These are phyloP conservation scores for Pichia deserticola DNA, from an alignment of 805 yeast species.

Conservation along the genomic window DNA sequence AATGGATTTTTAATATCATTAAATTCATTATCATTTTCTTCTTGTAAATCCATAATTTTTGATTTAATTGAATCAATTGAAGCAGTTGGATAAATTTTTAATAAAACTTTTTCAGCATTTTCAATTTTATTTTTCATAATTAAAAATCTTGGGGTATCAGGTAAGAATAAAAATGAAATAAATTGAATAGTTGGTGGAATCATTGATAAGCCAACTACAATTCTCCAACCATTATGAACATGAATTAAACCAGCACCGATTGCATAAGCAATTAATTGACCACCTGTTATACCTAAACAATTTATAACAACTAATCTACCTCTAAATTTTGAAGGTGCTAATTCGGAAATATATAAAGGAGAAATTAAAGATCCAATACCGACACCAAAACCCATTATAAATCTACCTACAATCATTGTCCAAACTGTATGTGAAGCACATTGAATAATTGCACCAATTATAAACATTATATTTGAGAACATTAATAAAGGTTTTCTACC, in stretches of 20 bases:
- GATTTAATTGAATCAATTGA: slow-evolving; percentile 56
- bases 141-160: slow-evolving; percentile 92
- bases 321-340: slow-evolving; percentile 87
- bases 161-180: slow-evolving; percentile 71
- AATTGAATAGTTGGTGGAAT: slow-evolving; percentile 80
- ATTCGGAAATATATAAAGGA: slow-evolving; percentile 87
- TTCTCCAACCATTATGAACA: slow-evolving; percentile 85
- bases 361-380: slow-evolving; percentile 92
- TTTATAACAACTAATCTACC: slow-evolving; percentile 87
- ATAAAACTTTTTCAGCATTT: slow-evolving; percentile 59
- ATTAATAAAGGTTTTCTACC: slow-evolving; percentile 84
- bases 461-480: slow-evolving; percentile 73
- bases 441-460: slow-evolving; percentile 81
- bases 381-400: slow-evolving; percentile 93
- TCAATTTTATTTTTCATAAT: slow-evolving; percentile 62
- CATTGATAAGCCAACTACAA: slow-evolving; percentile 82
- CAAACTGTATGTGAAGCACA: slow-evolving; percentile 74
- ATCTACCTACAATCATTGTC: slow-evolving; percentile 89
- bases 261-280: slow-evolving; percentile 90
- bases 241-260: slow-evolving; percentile 80
- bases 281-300: slow-evolving; percentile 87
- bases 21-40: slow-evolving; percentile 34
- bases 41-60: slow-evolving; percentile 60
- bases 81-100: slow-evolving; percentile 55
- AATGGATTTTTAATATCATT: slow-evolving; percentile 27